Conservation (phyloP, 148 eudicot genomes). For the Oxyria digyna region DNA sequence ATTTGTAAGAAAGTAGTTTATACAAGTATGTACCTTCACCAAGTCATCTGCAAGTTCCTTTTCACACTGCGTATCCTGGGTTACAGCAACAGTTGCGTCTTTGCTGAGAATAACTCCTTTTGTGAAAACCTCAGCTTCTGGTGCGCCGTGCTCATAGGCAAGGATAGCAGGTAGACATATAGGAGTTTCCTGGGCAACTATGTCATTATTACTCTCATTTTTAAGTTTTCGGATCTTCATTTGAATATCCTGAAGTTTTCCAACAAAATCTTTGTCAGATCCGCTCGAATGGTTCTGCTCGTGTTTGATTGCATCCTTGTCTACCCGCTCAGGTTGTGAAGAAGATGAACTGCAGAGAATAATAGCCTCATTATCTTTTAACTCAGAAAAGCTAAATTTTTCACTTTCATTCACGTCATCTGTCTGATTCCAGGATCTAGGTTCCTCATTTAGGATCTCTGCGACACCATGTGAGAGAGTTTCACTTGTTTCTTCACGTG, state of each 20-base stretch:
- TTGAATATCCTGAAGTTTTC: conserved; percentile 26
- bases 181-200: conserved; percentile 18
- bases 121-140: conserved; percentile 16
- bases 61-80: conserved; percentile 21
- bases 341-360: conserved; percentile 14
- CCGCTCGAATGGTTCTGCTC: conserved; percentile 28
- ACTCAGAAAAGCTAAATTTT: conserved; percentile 26
- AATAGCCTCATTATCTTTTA: conserved; percentile 35
- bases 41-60: conserved; percentile 30
- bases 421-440: conserved; percentile 14
- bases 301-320: conserved; percentile 23
- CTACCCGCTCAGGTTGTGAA: conserved; percentile 21
- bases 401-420: conserved; percentile 17
- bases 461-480: conserved; percentile 9
- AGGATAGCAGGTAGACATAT: conserved; percentile 16
- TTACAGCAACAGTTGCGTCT: neutral
- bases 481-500: conserved; percentile 18
- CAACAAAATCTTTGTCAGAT: conserved; percentile 20
- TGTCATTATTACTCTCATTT: conserved; percentile 22
- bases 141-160: conserved; percentile 24
- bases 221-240: conserved; percentile 29
- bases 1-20: neutral
- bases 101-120: conserved; percentile 12
- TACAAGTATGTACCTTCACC: conserved; percentile 24
- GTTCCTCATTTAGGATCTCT: conserved; percentile 10